These are phyloP conservation scores for Podaxis mareebaensis DNA, from an alignment of 768 basidiomycete genomes.

Conservation along the genomic window DNA sequence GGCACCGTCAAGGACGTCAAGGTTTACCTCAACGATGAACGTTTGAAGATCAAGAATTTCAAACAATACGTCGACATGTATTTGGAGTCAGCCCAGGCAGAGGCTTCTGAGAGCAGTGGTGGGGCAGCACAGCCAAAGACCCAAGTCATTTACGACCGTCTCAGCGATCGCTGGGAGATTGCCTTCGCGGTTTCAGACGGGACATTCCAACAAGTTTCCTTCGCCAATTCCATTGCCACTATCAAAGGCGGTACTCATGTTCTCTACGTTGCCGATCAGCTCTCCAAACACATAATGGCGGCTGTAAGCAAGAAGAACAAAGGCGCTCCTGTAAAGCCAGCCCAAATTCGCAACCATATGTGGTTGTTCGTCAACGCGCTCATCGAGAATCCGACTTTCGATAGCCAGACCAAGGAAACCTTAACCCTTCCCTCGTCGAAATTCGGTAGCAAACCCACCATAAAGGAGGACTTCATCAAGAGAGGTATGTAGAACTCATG, in stretches of 20 bases:
- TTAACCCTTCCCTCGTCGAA: constrained; percentile 84
- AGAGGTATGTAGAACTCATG: constrained; percentile 59
- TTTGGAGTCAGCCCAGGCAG: constrained; percentile 72
- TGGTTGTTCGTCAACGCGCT: constrained; percentile 97
- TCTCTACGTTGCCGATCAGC: constrained; percentile 77
- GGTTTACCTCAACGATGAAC: constrained; percentile 90
- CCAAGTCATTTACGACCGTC: constrained; percentile 78
- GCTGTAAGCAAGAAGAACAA: constrained; percentile 97
- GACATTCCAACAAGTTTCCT: constrained; percentile 90
- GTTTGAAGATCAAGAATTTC: constrained; percentile 92
- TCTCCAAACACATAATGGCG: constrained; percentile 81
- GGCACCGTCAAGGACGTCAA: constrained; percentile 94
- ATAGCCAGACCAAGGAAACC: constrained; percentile 98
- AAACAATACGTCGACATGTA: constrained; percentile 97
- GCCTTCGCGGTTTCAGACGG: constrained; percentile 95
- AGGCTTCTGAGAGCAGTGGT: constrained; percentile 67
- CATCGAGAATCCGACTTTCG: constrained; percentile 97
- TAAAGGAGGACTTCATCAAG: constrained; percentile 95
- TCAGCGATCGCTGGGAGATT: constrained; percentile 88
- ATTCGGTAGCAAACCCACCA: constrained; percentile 83
- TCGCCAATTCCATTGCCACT: constrained; percentile 96
- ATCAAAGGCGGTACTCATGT: constrained; percentile 97
- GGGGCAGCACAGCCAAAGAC: constrained; percentile 80
- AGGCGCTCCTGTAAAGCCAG: constrained; percentile 88
- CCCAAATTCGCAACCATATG: constrained; percentile 97